phyloP scores from a whole-genome alignment of 352 stramenopile species.

The Albugo candida region DNA sequence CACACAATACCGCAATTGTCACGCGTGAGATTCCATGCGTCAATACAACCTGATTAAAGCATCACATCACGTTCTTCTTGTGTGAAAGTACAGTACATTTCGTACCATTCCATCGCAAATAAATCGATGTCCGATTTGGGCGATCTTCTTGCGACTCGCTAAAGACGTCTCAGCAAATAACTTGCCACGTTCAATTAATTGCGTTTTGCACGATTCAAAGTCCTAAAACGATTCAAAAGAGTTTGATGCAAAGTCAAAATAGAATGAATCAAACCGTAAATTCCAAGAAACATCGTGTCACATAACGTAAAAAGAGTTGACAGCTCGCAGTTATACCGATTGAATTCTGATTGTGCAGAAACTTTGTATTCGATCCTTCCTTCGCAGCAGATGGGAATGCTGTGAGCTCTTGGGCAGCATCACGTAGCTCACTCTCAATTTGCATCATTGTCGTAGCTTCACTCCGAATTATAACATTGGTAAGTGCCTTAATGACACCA shows the following conservation, averaged over 20 bases:
- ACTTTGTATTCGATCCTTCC: constrained; percentile 11
- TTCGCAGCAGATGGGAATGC: constrained; percentile 21
- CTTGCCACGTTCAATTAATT: constrained; percentile 83
- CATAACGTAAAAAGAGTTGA: constrained; percentile 87
- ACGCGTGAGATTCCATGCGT: constrained; percentile 88
- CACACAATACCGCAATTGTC: constrained; percentile 77
- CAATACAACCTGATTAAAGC: constrained; percentile 29
- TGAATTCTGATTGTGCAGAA: constrained; percentile 42
- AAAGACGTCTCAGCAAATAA: constrained; percentile 86
- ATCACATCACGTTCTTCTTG: too few species aligned
- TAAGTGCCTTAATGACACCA: constrained; percentile 85
- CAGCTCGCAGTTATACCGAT: constrained; percentile 83
- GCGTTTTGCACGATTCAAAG: constrained; percentile 81
- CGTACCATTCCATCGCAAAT: constrained; percentile 83
- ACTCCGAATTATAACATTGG: constrained; percentile 79
- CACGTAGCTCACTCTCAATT: constrained; percentile 82
- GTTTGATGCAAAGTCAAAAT: neutral
- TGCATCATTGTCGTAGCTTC: constrained; percentile 92
- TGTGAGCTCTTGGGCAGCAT: constrained; percentile 56
- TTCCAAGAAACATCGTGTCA: constrained; percentile 81
- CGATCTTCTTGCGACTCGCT: constrained; percentile 84
- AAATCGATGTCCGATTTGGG: constrained; percentile 84
- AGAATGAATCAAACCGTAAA: constrained; percentile 34
- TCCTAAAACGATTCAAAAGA: constrained; percentile 17
- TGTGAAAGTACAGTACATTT: neutral